Evolutionary conservation across 352 stramenopile genomes (phyloP), one percentile per base, ranked within the genome.

Genomic region (Lagenidium giganteum): DNA sequence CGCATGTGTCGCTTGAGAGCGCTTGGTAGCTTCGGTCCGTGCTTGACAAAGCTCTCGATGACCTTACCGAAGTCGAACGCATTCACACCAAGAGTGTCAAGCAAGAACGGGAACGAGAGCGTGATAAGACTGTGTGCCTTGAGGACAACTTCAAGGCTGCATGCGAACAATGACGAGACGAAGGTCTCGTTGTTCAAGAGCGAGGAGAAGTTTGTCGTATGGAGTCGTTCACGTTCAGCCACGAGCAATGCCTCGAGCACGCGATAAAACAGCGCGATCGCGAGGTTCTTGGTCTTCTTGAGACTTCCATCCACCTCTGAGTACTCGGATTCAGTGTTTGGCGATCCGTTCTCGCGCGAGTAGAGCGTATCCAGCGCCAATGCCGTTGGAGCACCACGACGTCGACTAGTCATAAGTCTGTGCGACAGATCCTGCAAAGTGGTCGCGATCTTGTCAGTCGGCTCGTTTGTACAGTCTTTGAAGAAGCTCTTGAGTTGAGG

Each of bases 11-110:
- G 69, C 52, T 93, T 93, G 29, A 95, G 67, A 6, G 67, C 70
- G 13, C 57, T 65, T n/a, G 83, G 83, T 9, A 95, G 53, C 13
- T 64, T 67, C 16, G 82, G 78, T 9, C 70, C 73, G 37, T 90
- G 82, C 56, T 90, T 90, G 24, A 93, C 80, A 33, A 95, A 93
- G 45, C 77, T 93, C 52, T 92, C 83, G 25, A 90, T 82, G 11
- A 87, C 84, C 14, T 87, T 91, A 11, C 80, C 80, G 44, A 95
- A 92, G 50, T 95, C 80, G 45, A 95, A 93, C 12, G 75, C 79
- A 42, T 84, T 85, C 24, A 95, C 81, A 17, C 70, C 65, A 31
- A 89, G 54, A 13, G 71, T 79, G 5, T 83, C 72, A 16, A 93
- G 60, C 37, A 95, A 37, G 25, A 88, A 84, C 16, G 83, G 83